Conservation (phyloP, 192 early-diverging fungal genomes). For the Backusella morwellensis region DNA sequence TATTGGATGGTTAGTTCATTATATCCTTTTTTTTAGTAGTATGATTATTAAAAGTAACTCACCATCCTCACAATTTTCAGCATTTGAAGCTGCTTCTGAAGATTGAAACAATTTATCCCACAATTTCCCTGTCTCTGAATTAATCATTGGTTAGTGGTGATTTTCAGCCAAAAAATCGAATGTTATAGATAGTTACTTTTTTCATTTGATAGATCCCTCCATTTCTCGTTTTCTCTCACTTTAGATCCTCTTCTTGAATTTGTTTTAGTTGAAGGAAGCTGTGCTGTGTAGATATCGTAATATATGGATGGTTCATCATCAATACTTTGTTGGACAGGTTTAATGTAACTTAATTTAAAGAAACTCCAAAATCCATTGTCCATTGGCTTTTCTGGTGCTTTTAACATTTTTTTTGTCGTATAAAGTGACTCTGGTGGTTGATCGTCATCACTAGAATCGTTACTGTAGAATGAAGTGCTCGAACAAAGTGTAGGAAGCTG, state of each 20-base stretch:
- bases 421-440: neutral
- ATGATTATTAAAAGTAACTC: neutral
- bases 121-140: neutral
- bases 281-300: neutral
- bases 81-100: neutral
- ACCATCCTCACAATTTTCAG: neutral
- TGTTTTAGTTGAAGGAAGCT: neutral
- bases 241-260: neutral
- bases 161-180: neutral
- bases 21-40: neutral
- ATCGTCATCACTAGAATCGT: neutral
- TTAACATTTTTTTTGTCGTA: neutral
- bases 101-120: neutral
- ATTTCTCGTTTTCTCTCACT: neutral
- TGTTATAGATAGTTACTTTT: neutral
- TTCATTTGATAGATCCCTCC: neutral
- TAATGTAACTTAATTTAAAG: neutral
- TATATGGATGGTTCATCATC: neutral
- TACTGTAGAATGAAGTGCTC: neutral
- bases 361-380: neutral
- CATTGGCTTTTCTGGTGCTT: neutral
- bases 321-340: neutral
- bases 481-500: neutral
- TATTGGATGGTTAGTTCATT: neutral
- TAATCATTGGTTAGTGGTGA: neutral